These are phyloP conservation scores for Dioszegia hungarica DNA, from an alignment of 768 basidiomycete species.

Conservation along the genomic window DNA sequence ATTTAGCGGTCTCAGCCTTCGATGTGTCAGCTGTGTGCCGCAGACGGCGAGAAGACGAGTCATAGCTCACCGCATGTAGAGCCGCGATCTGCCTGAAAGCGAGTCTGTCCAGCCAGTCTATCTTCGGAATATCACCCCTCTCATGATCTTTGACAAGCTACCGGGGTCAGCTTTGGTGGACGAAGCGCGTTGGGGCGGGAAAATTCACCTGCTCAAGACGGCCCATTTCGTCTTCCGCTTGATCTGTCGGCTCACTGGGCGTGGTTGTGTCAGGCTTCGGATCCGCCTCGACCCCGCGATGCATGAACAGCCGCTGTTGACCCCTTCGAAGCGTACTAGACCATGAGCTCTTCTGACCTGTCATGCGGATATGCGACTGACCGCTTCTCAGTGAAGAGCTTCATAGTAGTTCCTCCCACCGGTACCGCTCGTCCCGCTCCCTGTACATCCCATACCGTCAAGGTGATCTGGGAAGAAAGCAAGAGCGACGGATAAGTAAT, in stretches of 20 bases:
- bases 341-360: not conserved
- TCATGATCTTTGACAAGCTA: constrained; percentile 85
- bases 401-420: constrained; percentile 86
- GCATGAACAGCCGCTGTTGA: constrained; percentile 80
- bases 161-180: not conserved
- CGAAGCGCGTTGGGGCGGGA: not conserved
- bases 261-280: constrained; percentile 74
- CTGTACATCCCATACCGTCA: constrained; percentile 94
- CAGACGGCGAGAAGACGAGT: not conserved
- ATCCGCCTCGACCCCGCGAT: constrained; percentile 80
- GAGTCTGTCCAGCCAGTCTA: constrained; percentile 92
- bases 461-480: constrained; percentile 75
- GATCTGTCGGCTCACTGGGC: constrained; percentile 71
- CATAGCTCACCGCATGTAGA: constrained; percentile 70
- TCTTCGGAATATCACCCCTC: constrained; percentile 83
- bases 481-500: constrained; percentile 93
- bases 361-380: constrained; percentile 44
- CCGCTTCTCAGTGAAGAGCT: constrained; percentile 91
- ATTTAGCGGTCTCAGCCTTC: constrained; percentile 84
- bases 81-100: constrained; percentile 93
- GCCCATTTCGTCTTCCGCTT: constrained; percentile 83
- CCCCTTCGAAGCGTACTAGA: constrained; percentile 79
- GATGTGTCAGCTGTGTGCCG: not conserved
- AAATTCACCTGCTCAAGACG: constrained; percentile 74
- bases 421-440: constrained; percentile 72